Conservation (phyloP, 1,139 yeast genomes). For the Taiozyma sp. region DNA sequence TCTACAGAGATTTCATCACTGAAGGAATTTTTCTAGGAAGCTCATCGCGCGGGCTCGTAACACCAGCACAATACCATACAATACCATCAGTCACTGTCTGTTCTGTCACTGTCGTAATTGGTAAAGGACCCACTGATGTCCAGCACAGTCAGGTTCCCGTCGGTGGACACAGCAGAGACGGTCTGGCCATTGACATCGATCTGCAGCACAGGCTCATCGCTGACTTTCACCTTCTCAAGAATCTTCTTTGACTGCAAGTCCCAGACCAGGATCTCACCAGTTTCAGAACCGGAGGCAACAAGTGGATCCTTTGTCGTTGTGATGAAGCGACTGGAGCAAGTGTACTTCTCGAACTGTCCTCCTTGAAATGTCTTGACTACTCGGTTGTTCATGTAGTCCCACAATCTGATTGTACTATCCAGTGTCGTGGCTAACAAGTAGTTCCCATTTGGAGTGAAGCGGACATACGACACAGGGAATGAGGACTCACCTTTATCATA, state of each 20-base stretch:
- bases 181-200: constrained; percentile 37
- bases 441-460: constrained; percentile 77
- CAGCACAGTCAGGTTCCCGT: constrained; percentile 36
- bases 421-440: constrained; percentile 73
- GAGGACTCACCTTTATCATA: constrained; percentile 63
- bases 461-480: constrained; percentile 70
- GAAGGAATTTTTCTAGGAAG: background rate
- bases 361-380: constrained; percentile 67
- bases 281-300: constrained; percentile 59
- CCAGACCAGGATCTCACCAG: constrained; percentile 62
- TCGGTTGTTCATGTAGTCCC: constrained; percentile 77
- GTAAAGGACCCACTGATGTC: constrained; percentile 15
- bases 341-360: constrained; percentile 17
- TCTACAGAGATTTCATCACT: background rate
- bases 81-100: constrained; percentile 7
- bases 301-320: constrained; percentile 10
- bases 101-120: constrained; percentile 9
- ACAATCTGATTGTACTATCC: constrained; percentile 71
- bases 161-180: constrained; percentile 39
- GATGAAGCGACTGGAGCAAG: constrained; percentile 18
- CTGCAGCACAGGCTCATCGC: constrained; percentile 39
- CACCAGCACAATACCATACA: background rate
- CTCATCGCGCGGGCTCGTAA: background rate
- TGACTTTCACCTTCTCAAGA: constrained; percentile 32
- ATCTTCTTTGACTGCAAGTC: constrained; percentile 63